Evolutionary conservation across 2,329 filamentous ascomycete species (phyloP).

Genomic region (Aspergillus vadensis): DNA sequence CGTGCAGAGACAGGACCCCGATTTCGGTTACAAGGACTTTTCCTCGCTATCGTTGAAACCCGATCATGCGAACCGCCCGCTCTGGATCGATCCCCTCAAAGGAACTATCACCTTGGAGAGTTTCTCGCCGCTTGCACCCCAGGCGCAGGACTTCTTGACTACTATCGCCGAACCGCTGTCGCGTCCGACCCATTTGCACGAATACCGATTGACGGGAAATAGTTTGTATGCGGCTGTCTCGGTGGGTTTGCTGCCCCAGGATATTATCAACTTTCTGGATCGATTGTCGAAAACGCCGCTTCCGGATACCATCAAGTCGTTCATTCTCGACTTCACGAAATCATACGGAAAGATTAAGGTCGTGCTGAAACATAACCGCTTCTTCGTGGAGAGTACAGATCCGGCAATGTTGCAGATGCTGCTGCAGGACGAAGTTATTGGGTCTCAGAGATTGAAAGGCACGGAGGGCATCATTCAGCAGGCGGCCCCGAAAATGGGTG

Average conservation of each 20-base stretch:
- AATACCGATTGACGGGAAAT: slow-evolving; percentile 88
- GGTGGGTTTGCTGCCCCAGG: slow-evolving; percentile 82
- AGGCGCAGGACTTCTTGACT: slow-evolving; percentile 91
- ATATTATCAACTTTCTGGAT: slow-evolving; percentile 88
- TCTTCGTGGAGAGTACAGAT: slow-evolving; percentile 91
- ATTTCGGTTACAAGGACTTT: slow-evolving; percentile 71
- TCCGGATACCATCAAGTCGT: slow-evolving; percentile 75
- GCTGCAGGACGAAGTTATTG: slow-evolving; percentile 81
- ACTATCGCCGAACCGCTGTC: slow-evolving; percentile 94
- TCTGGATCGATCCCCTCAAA: slow-evolving; percentile 89
- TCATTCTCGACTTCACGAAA: slow-evolving; percentile 79
- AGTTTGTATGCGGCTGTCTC: slow-evolving; percentile 95
- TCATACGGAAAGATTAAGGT: slow-evolving; percentile 96
- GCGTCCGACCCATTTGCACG: slow-evolving; percentile 85
- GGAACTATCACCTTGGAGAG: slow-evolving; percentile 91
- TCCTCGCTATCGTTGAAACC: slow-evolving; percentile 80
- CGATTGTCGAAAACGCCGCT: slow-evolving; percentile 85
- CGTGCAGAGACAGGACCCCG: slow-evolving; percentile 52
- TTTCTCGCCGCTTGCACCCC: slow-evolving; percentile 82
- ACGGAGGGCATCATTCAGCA: slow-evolving; percentile 74
- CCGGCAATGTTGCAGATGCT: slow-evolving; percentile 81
- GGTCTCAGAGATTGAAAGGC: slow-evolving; percentile 73
- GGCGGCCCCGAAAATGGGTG: slow-evolving; percentile 81
- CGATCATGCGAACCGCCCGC: slow-evolving; percentile 83
- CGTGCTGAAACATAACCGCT: slow-evolving; percentile 90